A percentile compares a stretch with the other conserved stretches of the same genome.
phyloP scores from a whole-genome alignment of 140 eudicot genomes.

The Stevia rebaudiana region DNA sequence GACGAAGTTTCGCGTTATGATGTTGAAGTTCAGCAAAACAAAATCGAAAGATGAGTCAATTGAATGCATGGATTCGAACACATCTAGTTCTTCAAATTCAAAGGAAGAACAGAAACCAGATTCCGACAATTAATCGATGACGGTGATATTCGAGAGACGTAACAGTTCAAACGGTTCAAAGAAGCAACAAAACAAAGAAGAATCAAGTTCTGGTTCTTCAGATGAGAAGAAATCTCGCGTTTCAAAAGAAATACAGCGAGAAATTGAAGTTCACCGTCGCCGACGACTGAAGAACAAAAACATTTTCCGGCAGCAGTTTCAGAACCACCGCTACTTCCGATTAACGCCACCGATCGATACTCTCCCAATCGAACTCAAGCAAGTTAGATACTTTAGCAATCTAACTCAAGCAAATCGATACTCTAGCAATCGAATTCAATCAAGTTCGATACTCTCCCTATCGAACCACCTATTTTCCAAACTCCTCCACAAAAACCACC shows the following conservation, averaged over 20 bases:
- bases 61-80: not conserved
- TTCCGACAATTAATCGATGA: constrained; percentile 34
- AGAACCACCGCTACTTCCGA: constrained; percentile 17
- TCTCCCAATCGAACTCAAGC: too few species aligned
- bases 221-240: constrained; percentile 55
- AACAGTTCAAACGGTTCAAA: constrained; percentile 36
- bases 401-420: too few species aligned
- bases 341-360: constrained; percentile 27
- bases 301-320: constrained; percentile 25
- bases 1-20: constrained; percentile 54
- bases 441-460: too few species aligned
- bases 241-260: constrained; percentile 66
- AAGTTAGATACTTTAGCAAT: too few species aligned
- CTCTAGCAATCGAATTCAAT: too few species aligned
- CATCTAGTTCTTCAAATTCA: constrained; percentile 8
- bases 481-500: too few species aligned
- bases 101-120: constrained; percentile 15
- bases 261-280: constrained; percentile 49
- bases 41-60: constrained; percentile 19
- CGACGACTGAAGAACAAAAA: constrained; percentile 23
- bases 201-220: not conserved
- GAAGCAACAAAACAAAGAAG: constrained; percentile 18
- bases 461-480: too few species aligned
- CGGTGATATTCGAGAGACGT: constrained; percentile 57
- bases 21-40: constrained; percentile 61